Evolutionary conservation across 2,329 filamentous ascomycete genomes (phyloP).

Genomic region (Penicillium expansum): DNA sequence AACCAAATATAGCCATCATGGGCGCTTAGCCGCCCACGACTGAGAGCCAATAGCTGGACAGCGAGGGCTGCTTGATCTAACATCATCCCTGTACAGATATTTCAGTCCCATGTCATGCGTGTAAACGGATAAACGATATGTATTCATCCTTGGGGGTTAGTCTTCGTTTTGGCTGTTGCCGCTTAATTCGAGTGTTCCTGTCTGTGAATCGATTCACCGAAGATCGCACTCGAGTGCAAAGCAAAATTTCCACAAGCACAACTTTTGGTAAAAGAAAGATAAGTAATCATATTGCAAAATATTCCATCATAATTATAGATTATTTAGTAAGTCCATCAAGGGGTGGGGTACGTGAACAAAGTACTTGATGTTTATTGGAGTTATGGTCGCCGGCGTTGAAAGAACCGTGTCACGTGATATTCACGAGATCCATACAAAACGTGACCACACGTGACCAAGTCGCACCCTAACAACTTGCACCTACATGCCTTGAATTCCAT

Average conservation of each 20-base stretch:
- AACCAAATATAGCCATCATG: constrained; percentile 28
- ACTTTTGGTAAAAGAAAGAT: neutral
- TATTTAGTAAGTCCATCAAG: neutral
- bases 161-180: neutral
- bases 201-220: constrained; percentile 2
- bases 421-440: neutral
- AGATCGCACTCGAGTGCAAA: neutral
- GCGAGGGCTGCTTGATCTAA: neutral
- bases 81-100: neutral
- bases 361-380: neutral
- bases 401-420: neutral
- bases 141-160: neutral
- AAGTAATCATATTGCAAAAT: neutral
- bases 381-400: neutral
- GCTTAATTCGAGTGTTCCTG: neutral
- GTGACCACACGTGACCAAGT: neutral
- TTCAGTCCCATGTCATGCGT: neutral
- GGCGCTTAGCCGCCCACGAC: constrained; percentile 29
- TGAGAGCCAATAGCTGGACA: constrained; percentile 24
- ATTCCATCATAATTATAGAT: neutral
- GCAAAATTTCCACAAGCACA: neutral
- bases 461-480: constrained; percentile 6
- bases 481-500: neutral
- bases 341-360: too few species aligned
- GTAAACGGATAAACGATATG: neutral